Conservation (phyloP, 2,329 filamentous ascomycete genomes). For the Cladorrhinum sp. region DNA sequence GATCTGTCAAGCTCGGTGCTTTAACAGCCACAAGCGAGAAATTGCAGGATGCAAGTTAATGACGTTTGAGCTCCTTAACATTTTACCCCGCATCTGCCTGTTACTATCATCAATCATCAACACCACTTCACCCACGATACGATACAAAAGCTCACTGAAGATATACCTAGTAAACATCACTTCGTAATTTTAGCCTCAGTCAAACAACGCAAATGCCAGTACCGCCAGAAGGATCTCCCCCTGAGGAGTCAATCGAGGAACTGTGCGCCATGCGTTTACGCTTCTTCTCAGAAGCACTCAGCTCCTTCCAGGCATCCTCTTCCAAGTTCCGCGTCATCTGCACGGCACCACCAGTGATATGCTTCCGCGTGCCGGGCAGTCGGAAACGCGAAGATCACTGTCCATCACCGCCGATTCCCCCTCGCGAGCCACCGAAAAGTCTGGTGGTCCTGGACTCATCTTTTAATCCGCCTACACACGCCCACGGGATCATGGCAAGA, state of each 20-base stretch:
- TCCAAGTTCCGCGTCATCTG: conserved; percentile 46
- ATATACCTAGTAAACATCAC: background rate
- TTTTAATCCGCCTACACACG: conserved; percentile 65
- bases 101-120: background rate
- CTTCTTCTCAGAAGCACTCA: conserved; percentile 45
- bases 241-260: background rate
- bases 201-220: background rate
- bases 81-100: background rate
- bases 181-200: background rate
- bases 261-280: conserved; percentile 25
- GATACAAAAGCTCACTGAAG: background rate
- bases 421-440: conserved; percentile 26
- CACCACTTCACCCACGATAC: no score
- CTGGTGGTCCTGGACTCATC: conserved; percentile 64
- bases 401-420: conserved; percentile 12
- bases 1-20: background rate
- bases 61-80: background rate
- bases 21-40: background rate
- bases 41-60: background rate
- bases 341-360: conserved; percentile 33
- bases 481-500: conserved; percentile 56
- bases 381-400: conserved; percentile 17
- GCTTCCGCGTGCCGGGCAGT: background rate
- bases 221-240: background rate
- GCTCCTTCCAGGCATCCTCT: conserved; percentile 42